Evolutionary conservation across 1,284 basidiomycete species (phyloP), one percentile per base, ranked within the genome.

Genomic region (Leccinum laetum): DNA sequence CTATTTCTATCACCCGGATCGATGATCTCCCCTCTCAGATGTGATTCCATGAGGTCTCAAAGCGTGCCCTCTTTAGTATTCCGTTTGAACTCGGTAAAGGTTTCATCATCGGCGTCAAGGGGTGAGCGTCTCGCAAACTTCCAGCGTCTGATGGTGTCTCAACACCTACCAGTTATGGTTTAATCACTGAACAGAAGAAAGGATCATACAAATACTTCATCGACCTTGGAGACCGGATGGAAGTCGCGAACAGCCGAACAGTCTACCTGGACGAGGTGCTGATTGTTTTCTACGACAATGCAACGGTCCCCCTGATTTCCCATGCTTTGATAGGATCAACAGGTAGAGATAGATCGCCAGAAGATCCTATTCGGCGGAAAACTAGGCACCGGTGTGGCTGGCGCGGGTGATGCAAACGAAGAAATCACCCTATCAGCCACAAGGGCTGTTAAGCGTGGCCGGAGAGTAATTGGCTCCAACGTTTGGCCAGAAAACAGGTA

Each of bases 61-160:
- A 98, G 75, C 87, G 96, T 16, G 86, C 93, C 0, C 80, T 90
- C 13, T 98, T 96, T 78, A 93, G 85, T 69, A 82, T 96, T 41
- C 91, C 93, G 2, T 86, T 99, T 62, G 85, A 91, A 68, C 82
- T 99, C 32, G 94, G 87, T 2, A 83, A 92, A 14, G 93, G 86
- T 2, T 88, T 98, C 67, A 86, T 87, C 16, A 96, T 99, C 67
- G 94, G 95, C 3, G 84, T 99, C 60, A 95, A 95, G 75, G 98
- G 96, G 90, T 96, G 72, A 70, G 83, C 72, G 63, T 67, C 21
- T 65, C 52, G 60, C 16, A 18, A 32, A 59, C 8, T 65, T 52
- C 35, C 39, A 46, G 46, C 9, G 21, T 21, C 21, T 21, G 21
- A n/a, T 49, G 37, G 35, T 65, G 35, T 6, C 62, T 69, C 29